Evolutionary conservation across 257 asterid species (phyloP).

Genomic region (Fraxinus americana): DNA sequence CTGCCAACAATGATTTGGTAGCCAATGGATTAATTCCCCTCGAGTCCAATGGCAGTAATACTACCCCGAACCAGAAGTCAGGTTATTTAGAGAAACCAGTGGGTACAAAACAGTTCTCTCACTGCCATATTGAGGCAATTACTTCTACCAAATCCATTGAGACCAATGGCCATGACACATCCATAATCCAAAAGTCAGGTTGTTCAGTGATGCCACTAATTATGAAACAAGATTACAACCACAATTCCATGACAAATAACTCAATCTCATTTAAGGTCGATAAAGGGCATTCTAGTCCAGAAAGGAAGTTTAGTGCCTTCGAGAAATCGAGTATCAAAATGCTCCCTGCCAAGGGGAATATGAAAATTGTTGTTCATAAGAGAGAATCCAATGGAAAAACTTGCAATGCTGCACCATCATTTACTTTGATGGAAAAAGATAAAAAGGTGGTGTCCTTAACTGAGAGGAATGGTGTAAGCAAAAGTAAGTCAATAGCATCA

Average conservation of each 20-base stretch:
- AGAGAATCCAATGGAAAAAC: conserved; percentile 47
- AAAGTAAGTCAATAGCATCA: conserved; percentile 30
- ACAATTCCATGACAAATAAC: conserved; percentile 25
- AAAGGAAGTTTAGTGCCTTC: conserved; percentile 29
- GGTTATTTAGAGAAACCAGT: conserved; percentile 42
- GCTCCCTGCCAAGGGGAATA: conserved; percentile 46
- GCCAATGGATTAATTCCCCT: conserved; percentile 61
- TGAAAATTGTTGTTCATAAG: conserved; percentile 41
- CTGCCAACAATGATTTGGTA: conserved; percentile 41
- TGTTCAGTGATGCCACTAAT: conserved; percentile 33
- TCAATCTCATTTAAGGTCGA: conserved; percentile 34
- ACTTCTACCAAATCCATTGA: conserved; percentile 26
- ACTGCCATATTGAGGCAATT: conserved; percentile 35
- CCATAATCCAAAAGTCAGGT: conserved; percentile 31
- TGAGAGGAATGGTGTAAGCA: conserved; percentile 41
- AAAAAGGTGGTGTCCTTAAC: conserved; percentile 33
- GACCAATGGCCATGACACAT: conserved; percentile 33
- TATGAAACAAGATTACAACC: conserved; percentile 27
- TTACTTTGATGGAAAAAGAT: conserved; percentile 35
- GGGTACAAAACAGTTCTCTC: conserved; percentile 31
- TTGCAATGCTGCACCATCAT: conserved; percentile 33
- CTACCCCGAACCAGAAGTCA: conserved; percentile 38
- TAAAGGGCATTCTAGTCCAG: conserved; percentile 42
- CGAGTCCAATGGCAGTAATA: conserved; percentile 55
- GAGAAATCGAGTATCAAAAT: conserved; percentile 41